These are phyloP conservation scores for Tricholoma saponaceum DNA, from an alignment of 768 basidiomycete species.

Conservation along the genomic window DNA sequence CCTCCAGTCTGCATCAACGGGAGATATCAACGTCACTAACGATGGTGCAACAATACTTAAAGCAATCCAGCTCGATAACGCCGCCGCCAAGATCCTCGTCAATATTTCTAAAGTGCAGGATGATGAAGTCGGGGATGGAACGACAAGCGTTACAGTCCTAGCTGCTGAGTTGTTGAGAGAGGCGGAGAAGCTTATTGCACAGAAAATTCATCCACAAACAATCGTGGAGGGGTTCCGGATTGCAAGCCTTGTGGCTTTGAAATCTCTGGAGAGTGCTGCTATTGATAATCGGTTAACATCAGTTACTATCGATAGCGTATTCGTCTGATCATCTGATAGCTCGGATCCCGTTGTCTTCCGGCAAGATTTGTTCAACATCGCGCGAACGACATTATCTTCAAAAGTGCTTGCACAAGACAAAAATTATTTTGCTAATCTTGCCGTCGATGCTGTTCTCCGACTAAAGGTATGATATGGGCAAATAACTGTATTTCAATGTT, in stretches of 20 bases:
- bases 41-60: constrained; percentile 99
- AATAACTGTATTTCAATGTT: background rate
- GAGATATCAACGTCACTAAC: constrained; percentile 96
- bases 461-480: constrained; percentile 54
- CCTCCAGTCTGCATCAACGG: constrained; percentile 83
- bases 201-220: constrained; percentile 96
- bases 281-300: constrained; percentile 73
- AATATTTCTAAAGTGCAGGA: constrained; percentile 99
- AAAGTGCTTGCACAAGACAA: constrained; percentile 98
- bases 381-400: constrained; percentile 90
- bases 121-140: constrained; percentile 97
- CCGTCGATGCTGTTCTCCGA: constrained; percentile 93
- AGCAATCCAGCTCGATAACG: constrained; percentile 95
- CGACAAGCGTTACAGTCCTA: constrained; percentile 87
- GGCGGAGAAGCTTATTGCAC: constrained; percentile 89
- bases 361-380: constrained; percentile 93
- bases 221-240: constrained; percentile 96
- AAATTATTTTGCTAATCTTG: constrained; percentile 95
- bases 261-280: constrained; percentile 79
- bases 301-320: background rate
- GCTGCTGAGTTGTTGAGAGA: constrained; percentile 90
- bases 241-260: constrained; percentile 80
- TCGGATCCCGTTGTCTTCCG: constrained; percentile 74
- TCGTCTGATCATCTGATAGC: constrained; percentile 29
- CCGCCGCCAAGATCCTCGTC: constrained; percentile 98